Evolutionary conservation across 352 stramenopile species (phyloP).

Genomic region (Globisporangium parvum): DNA sequence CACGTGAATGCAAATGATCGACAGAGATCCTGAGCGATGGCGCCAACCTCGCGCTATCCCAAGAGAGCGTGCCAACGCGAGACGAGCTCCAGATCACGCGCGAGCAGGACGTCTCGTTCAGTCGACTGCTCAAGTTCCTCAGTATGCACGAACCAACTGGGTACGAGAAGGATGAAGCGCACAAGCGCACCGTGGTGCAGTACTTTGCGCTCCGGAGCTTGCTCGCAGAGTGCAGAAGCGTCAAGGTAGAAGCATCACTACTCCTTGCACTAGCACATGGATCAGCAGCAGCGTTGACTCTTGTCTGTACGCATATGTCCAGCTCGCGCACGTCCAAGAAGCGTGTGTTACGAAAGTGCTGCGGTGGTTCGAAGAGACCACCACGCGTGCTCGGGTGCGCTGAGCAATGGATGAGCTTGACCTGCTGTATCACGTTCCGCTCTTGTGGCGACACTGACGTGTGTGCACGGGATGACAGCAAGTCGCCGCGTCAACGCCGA

Average conservation of each 20-base stretch:
- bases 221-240: conserved; percentile 41
- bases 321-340: conserved; percentile 42
- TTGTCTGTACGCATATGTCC: conserved; percentile 6
- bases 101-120: conserved; percentile 38
- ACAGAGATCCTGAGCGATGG: conserved; percentile 57
- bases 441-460: background rate
- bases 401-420: background rate
- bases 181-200: conserved; percentile 43
- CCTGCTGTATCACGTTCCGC: too few species aligned
- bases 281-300: background rate
- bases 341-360: conserved; percentile 42
- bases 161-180: conserved; percentile 40
- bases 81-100: conserved; percentile 28
- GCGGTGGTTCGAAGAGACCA: conserved; percentile 53
- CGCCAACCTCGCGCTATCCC: conserved; percentile 19
- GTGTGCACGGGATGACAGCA: background rate
- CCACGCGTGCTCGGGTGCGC: conserved; percentile 17
- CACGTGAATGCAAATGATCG: background rate
- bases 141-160: conserved; percentile 51
- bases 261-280: too few species aligned
- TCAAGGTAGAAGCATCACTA: conserved; percentile 28
- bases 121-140: conserved; percentile 44
- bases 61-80: conserved; percentile 21
- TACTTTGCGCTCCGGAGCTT: conserved; percentile 51
- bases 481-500: conserved; percentile 26